These are phyloP conservation scores for Puccinia brachypodii DNA, from an alignment of 1,284 basidiomycete species.

Conservation along the genomic window DNA sequence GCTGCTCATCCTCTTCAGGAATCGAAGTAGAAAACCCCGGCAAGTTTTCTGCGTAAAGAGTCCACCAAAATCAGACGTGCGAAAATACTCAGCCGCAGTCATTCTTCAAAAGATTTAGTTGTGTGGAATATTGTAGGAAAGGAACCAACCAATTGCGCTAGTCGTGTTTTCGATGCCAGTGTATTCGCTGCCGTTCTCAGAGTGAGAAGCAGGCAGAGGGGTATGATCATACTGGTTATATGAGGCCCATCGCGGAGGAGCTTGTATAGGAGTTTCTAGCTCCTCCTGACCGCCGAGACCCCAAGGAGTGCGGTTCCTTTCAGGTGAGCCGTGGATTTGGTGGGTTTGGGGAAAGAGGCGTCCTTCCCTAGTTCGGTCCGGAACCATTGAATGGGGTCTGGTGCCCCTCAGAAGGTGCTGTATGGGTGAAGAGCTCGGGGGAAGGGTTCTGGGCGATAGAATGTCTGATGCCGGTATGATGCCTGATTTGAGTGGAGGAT, in stretches of 20 bases:
- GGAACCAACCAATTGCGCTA: slow-evolving; percentile 11
- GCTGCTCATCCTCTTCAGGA: neutral
- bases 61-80: neutral
- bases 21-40: neutral
- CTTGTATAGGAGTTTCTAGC: neutral
- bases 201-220: neutral
- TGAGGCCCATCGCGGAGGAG: neutral
- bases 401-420: neutral
- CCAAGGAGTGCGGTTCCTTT: neutral
- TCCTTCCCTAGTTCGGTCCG: neutral
- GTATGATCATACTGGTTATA: neutral
- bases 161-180: slow-evolving; percentile 20
- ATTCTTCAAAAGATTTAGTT: neutral
- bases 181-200: slow-evolving; percentile 2
- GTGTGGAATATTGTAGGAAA: neutral
- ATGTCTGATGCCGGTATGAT: neutral
- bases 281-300: neutral
- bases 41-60: neutral
- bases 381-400: neutral
- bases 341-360: neutral
- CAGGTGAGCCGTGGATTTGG: neutral
- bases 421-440: slow-evolving; percentile 6
- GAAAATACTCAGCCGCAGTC: neutral
- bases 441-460: neutral
- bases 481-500: neutral